Conservation (phyloP, 2,329 filamentous ascomycete genomes). For the Venturia oleaginea region DNA sequence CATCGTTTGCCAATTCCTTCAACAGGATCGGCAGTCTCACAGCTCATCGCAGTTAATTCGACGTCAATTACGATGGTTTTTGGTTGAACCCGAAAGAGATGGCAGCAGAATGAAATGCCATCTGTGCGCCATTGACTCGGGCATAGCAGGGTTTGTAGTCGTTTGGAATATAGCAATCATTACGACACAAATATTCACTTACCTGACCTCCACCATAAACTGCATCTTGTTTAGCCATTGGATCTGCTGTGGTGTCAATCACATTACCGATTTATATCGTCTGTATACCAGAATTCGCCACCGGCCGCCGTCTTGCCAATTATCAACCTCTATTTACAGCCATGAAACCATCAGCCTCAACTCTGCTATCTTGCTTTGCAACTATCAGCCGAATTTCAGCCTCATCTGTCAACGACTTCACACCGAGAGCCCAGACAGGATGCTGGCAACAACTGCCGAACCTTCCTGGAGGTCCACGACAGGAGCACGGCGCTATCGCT, state of each 20-base stretch:
- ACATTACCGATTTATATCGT: too few species aligned
- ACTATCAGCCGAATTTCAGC: not conserved
- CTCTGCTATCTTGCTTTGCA: not conserved
- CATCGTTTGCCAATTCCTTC: too few species aligned
- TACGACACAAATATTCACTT: not conserved
- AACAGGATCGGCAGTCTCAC: too few species aligned
- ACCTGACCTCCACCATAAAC: too few species aligned
- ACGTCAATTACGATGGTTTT: not conserved
- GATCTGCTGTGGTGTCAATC: too few species aligned
- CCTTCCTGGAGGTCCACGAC: slow-evolving; percentile 2
- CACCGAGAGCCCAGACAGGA: not conserved
- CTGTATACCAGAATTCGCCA: too few species aligned
- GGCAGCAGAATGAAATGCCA: not conserved
- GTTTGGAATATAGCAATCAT: not conserved
- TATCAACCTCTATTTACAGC: too few species aligned
- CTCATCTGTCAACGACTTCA: not conserved
- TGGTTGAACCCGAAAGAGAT: not conserved
- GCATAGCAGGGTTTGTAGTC: not conserved
- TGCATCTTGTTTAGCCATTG: too few species aligned
- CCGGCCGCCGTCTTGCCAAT: too few species aligned
- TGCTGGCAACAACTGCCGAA: not conserved
- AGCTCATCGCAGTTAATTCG: not conserved
- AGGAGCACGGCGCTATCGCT: slow-evolving; percentile 8
- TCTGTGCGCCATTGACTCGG: not conserved
- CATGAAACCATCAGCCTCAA: not conserved